A percentile compares a stretch with the other conserved stretches of the same genome.
Evolutionary conservation across 2,329 filamentous ascomycete species (phyloP).

Genomic region (Pseudocercospora musae): DNA sequence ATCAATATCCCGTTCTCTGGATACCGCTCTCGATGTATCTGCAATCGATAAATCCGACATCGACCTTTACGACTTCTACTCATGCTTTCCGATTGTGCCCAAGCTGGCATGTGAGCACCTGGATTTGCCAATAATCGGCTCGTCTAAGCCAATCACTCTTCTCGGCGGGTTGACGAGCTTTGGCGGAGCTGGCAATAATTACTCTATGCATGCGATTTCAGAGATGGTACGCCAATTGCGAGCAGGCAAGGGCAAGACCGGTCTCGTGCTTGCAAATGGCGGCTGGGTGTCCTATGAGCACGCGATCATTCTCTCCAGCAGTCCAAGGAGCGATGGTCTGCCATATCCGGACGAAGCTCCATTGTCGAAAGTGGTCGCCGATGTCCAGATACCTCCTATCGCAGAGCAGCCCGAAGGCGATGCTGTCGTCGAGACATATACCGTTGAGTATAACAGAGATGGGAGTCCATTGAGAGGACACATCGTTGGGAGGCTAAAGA

Average conservation of each 20-base stretch:
- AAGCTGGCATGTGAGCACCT: constrained; percentile 63
- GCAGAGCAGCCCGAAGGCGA: constrained; percentile 49
- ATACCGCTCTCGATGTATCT: constrained; percentile 51
- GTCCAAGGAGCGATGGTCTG: constrained; percentile 39
- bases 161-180: constrained; percentile 66
- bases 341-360: constrained; percentile 50
- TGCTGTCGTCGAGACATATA: constrained; percentile 59
- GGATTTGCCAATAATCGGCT: constrained; percentile 45
- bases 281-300: constrained; percentile 65
- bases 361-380: constrained; percentile 43
- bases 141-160: constrained; percentile 55
- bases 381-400: constrained; percentile 41
- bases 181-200: constrained; percentile 68
- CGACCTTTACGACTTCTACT: constrained; percentile 63
- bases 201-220: constrained; percentile 62
- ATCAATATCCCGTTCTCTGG: constrained; percentile 57
- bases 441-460: constrained; percentile 55
- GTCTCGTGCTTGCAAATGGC: constrained; percentile 63
- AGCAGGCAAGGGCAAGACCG: constrained; percentile 44
- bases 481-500: constrained; percentile 52
- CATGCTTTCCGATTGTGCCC: constrained; percentile 67
- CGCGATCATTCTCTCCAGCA: constrained; percentile 55
- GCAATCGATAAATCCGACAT: constrained; percentile 51
- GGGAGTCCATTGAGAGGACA: constrained; percentile 49
- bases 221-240: constrained; percentile 57